phyloP scores from a whole-genome alignment of 768 basidiomycete genomes.

The Podaxis pistillaris region DNA sequence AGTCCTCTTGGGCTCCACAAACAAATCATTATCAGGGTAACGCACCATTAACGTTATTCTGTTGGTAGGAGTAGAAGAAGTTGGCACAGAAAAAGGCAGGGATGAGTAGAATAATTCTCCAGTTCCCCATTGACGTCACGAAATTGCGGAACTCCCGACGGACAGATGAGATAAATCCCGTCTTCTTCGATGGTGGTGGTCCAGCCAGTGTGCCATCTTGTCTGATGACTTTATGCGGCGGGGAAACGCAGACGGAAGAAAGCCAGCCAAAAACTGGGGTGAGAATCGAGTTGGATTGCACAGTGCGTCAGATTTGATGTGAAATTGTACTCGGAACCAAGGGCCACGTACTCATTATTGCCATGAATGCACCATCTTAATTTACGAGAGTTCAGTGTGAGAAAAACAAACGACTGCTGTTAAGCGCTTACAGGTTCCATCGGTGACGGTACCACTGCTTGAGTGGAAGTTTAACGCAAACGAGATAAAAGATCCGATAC shows the following conservation, averaged over 20 bases:
- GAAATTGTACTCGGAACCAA: not conserved
- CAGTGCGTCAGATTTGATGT: not conserved
- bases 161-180: slow-evolving; percentile 18
- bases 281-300: not conserved
- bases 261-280: slow-evolving; percentile 25
- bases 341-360: slow-evolving; percentile 25
- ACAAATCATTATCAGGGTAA: not conserved
- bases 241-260: slow-evolving; percentile 21
- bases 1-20: not conserved
- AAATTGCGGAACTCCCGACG: slow-evolving; percentile 23
- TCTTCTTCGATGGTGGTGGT: slow-evolving; percentile 18
- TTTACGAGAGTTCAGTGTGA: not conserved
- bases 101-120: slow-evolving; percentile 26
- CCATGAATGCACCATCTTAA: slow-evolving; percentile 28
- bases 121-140: slow-evolving; percentile 21
- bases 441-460: slow-evolving; percentile 26
- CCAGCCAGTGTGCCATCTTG: slow-evolving; percentile 25
- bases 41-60: slow-evolving; percentile 27
- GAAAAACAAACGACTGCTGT: not conserved
- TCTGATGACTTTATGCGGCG: slow-evolving; percentile 26
- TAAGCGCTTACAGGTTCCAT: slow-evolving; percentile 25
- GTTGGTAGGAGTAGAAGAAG: slow-evolving; percentile 31
- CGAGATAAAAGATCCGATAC: slow-evolving; percentile 30
- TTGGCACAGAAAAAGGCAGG: slow-evolving; percentile 31
- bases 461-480: slow-evolving; percentile 28